Conservation (phyloP, 1,139 yeast species). For the Scheffersomyces quercinus region DNA sequence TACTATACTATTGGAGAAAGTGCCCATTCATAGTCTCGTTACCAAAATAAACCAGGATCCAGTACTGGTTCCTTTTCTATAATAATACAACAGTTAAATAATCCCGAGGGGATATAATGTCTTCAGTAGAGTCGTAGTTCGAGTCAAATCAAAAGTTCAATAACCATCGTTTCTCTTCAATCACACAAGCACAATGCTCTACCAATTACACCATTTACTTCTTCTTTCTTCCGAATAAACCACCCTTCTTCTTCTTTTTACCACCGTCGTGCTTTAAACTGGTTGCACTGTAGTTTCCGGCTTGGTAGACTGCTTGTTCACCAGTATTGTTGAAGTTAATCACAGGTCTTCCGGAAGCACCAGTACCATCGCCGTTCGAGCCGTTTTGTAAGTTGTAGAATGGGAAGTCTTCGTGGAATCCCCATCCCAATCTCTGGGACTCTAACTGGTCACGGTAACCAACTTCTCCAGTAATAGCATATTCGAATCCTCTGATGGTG, state of each 20-base stretch:
- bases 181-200: too few species aligned
- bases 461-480: conserved; percentile 85
- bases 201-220: conserved; percentile 2
- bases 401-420: conserved; percentile 53
- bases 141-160: too few species aligned
- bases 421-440: conserved; percentile 76
- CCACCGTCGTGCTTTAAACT: conserved; percentile 37
- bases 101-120: too few species aligned
- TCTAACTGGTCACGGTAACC: conserved; percentile 79
- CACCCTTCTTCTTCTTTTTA: conserved; percentile 64
- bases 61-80: too few species aligned
- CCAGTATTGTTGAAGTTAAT: conserved; percentile 31
- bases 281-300: conserved; percentile 50
- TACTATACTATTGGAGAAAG: too few species aligned
- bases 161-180: too few species aligned
- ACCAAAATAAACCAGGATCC: too few species aligned
- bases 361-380: conserved; percentile 19
- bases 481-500: conserved; percentile 90
- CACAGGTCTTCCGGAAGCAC: conserved; percentile 29
- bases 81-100: too few species aligned
- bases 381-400: conserved; percentile 27
- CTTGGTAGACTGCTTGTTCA: conserved; percentile 68
- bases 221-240: conserved; percentile 70
- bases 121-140: too few species aligned
- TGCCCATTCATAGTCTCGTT: too few species aligned